Evolutionary conservation across 2,329 filamentous ascomycete species (phyloP).

Genomic region (Sphaerostilbella broomeana): DNA sequence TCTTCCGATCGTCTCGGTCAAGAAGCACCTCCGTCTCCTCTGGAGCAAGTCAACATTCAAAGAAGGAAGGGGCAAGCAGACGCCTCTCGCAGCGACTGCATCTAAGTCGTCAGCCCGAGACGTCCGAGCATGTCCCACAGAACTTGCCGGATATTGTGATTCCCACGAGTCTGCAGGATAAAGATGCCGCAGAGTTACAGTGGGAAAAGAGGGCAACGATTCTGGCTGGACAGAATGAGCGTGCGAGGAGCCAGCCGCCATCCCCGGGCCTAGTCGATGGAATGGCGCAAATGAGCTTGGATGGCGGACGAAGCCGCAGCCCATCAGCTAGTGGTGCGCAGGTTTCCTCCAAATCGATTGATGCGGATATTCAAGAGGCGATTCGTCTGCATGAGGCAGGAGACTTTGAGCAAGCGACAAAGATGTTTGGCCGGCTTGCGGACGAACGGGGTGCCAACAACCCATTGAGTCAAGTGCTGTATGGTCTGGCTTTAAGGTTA

Average conservation of each 20-base stretch:
- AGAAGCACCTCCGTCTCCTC: slow-evolving; percentile 44
- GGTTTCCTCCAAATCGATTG: slow-evolving; percentile 47
- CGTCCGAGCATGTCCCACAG: slow-evolving; percentile 68
- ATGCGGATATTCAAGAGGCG: slow-evolving; percentile 84
- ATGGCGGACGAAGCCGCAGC: slow-evolving; percentile 14
- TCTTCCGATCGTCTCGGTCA: slow-evolving; percentile 40
- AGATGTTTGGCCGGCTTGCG: slow-evolving; percentile 76
- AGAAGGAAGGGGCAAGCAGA: slow-evolving; percentile 29
- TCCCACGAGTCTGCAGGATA: slow-evolving; percentile 38
- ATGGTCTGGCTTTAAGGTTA: slow-evolving; percentile 82
- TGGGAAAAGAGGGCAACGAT: slow-evolving; percentile 96
- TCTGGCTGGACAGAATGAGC: slow-evolving; percentile 60
- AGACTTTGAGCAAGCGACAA: slow-evolving; percentile 71
- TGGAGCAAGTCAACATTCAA: slow-evolving; percentile 30
- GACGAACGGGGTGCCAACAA: slow-evolving; percentile 83
- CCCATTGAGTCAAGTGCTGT: slow-evolving; percentile 89
- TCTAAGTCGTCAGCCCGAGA: slow-evolving; percentile 50
- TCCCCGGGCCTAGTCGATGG: slow-evolving; percentile 29
- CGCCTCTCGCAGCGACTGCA: slow-evolving; percentile 66
- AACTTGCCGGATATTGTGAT: slow-evolving; percentile 69
- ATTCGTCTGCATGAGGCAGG: slow-evolving; percentile 87
- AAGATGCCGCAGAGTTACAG: slow-evolving; percentile 54
- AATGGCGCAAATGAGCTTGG: slow-evolving; percentile 23
- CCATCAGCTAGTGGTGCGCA: slow-evolving; percentile 17
- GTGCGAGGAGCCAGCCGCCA: slow-evolving; percentile 37